A percentile compares a stretch with the other conserved stretches of the same genome.
Evolutionary conservation across 176 grass and related monocot genomes (phyloP).

Genomic region (Musa beccarii): DNA sequence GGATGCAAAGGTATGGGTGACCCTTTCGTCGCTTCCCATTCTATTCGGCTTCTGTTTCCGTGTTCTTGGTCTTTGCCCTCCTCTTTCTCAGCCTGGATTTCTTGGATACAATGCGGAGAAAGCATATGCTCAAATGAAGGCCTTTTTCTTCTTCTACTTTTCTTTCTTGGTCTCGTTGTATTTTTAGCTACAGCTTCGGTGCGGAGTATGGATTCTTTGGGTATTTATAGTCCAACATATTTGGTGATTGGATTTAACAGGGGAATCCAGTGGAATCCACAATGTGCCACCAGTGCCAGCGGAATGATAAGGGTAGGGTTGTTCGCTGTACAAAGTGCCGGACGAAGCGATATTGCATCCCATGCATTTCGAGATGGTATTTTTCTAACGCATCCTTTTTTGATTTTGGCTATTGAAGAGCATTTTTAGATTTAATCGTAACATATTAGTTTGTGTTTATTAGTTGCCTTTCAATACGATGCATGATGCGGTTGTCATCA

Average conservation of each 20-base stretch:
- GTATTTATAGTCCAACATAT: not conserved
- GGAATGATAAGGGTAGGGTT: slow-evolving; percentile 11
- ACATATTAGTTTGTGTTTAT: no score
- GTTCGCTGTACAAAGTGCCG: not conserved
- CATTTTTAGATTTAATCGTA: no score
- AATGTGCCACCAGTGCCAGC: slow-evolving; percentile 18
- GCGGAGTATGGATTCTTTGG: not conserved
- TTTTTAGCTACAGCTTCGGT: not conserved
- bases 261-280: slow-evolving; percentile 9
- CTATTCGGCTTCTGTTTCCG: not conserved
- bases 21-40: no score
- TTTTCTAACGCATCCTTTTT: not conserved
- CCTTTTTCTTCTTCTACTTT: not conserved
- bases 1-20: not conserved
- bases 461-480: no score
- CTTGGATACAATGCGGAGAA: no score
- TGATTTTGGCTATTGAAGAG: not conserved
- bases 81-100: not conserved
- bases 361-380: not conserved
- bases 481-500: no score
- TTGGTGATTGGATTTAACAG: slow-evolving; percentile 1
- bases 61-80: not conserved
- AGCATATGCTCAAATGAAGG: not conserved
- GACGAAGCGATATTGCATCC: slow-evolving; percentile 3
- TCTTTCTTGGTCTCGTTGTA: not conserved